Conservation (phyloP, 192 early-diverging fungal genomes). For the Coemansia sp. region DNA sequence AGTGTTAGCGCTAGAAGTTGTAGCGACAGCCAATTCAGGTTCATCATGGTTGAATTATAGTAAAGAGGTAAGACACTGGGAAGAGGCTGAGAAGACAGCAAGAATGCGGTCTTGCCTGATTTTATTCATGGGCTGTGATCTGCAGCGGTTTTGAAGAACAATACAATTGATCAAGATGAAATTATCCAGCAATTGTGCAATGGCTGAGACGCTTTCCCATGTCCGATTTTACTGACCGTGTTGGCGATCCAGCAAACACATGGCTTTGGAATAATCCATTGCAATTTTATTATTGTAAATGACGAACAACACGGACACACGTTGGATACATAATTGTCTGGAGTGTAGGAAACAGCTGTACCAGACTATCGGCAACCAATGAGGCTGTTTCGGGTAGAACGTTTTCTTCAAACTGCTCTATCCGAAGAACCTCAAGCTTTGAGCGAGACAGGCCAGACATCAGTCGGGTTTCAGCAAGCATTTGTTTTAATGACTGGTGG, state of each 20-base stretch:
- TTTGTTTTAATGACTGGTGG: background rate
- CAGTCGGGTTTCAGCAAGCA: background rate
- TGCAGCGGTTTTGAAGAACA: background rate
- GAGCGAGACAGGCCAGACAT: background rate
- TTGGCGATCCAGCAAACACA: too few relatives aligned
- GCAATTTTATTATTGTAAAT: background rate
- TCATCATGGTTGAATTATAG: background rate
- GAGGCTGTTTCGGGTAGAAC: background rate
- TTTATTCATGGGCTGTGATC: background rate
- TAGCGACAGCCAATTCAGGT: conserved; percentile 1
- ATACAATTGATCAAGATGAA: background rate
- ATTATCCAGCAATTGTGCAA: background rate
- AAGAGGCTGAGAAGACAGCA: too few relatives aligned
- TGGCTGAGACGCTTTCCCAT: background rate
- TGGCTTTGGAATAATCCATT: too few relatives aligned
- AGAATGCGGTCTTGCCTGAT: too few relatives aligned
- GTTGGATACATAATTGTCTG: background rate
- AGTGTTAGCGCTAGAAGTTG: background rate
- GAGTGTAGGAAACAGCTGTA: background rate
- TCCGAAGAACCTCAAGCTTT: background rate
- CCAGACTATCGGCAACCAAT: background rate
- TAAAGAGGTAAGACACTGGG: background rate
- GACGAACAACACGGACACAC: background rate
- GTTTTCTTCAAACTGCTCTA: background rate
- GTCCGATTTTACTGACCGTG: too few relatives aligned